Conservation (phyloP, 2,329 filamentous ascomycete species). For the Aspergillus sp. region DNA sequence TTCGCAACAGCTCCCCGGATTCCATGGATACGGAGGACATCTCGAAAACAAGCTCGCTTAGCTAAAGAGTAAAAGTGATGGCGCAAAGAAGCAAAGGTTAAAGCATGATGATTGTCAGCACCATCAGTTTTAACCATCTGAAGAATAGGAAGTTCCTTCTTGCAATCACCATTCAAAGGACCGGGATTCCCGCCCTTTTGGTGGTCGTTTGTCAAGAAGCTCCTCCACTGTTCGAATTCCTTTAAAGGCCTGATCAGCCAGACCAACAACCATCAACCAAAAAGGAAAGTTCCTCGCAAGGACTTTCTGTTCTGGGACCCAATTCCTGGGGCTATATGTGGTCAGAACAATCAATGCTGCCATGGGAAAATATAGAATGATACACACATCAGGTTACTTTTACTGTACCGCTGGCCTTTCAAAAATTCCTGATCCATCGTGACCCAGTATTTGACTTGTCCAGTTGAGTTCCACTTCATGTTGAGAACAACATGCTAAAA, state of each 20-base stretch:
- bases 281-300: constrained; percentile 16
- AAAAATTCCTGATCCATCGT: no score
- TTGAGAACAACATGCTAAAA: no score
- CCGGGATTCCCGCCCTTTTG: constrained; percentile 10
- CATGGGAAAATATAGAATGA: neutral
- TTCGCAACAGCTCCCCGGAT: constrained; percentile 9
- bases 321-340: constrained; percentile 5
- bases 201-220: constrained; percentile 9
- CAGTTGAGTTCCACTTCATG: no score
- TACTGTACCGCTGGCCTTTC: no score
- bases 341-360: neutral
- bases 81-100: constrained; percentile 11
- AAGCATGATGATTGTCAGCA: constrained; percentile 1
- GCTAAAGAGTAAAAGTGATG: constrained; percentile 3
- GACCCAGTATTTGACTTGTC: no score
- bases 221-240: constrained; percentile 8
- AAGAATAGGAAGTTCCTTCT: constrained; percentile 9
- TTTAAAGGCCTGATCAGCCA: constrained; percentile 15
- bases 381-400: no score
- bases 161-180: constrained; percentile 8
- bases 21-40: constrained; percentile 7
- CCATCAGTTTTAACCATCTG: constrained; percentile 8
- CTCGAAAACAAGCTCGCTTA: constrained; percentile 7
- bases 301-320: constrained; percentile 12
- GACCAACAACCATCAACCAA: constrained; percentile 13